Evolutionary conservation across 345 rosid genomes (phyloP).

Genomic region (Brassica napus): Da-Ae NC_063442.1:29197501-29198000

Average conservation of each 20-base stretch:
- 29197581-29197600: slow-evolving; percentile 19
- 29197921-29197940: background rate
- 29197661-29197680: background rate
- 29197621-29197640: background rate
- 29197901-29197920: slow-evolving; percentile 32
- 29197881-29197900: background rate
- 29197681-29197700: slow-evolving; percentile 24
- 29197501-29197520: background rate
- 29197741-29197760: slow-evolving; percentile 5
- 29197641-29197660: background rate
- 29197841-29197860: slow-evolving; percentile 25
- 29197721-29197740: slow-evolving; percentile 23
- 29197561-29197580: slow-evolving; percentile 6
- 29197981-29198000: slow-evolving; percentile 31
- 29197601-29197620: background rate
- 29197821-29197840: slow-evolving; percentile 7
- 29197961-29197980: slow-evolving; percentile 35
- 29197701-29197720: background rate
- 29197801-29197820: slow-evolving; percentile 24
- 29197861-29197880: background rate
- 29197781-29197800: slow-evolving; percentile 31
- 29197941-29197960: slow-evolving; percentile 33
- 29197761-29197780: background rate
- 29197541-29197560: slow-evolving; percentile 4
- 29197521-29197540: slow-evolving; percentile 17